Evolutionary conservation across 2,329 filamentous ascomycete genomes (phyloP), one percentile per base, ranked within the genome.

Genomic region (Stachybotrys chartarum): DNA sequence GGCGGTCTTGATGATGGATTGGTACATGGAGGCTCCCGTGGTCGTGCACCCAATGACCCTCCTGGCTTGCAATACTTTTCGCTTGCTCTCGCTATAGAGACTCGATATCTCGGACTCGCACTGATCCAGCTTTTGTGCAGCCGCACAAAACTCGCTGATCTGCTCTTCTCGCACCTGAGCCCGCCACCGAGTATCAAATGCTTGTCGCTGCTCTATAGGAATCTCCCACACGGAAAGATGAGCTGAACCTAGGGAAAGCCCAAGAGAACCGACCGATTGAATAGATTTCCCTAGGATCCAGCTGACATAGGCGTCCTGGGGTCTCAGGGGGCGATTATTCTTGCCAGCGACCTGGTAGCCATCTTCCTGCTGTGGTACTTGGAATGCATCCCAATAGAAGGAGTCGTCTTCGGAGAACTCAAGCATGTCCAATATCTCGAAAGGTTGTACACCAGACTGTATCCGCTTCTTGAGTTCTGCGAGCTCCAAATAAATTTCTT

Each of bases 31-130:
- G 0, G 86, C 86, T 0, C 75, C 85, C 0, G 84, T 91, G 0
- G 87, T 91, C 0, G 88, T 91, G 59, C 85, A 89, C 0, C 78
- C 86, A 48, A 91, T 84, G 12, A 91, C 76, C 1, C 78, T 73
- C 61, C 82, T 87, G 0, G 61, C 64, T n/a, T 69, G 67, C 3
- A 90, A 72, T 0, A 78, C 71, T 0, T 63, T 55, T 0, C 71
- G 68, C 18, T 77, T 72, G 3, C 61, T 70, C 49, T 80, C 72
- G 6, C 68, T 71, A 18, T 75, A 75, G 0, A 84, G 65, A 2
- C 68, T 70, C 1, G 74, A 68, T 1, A 84, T 61, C 6, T 66
- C 64, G 0, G 68, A 61, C 11, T 80, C 73, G 4, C 66, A 66
- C 0, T 66, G 54, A 52, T 83, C 75, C 59, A 77, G 80, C 1